Evolutionary conservation across 2,329 filamentous ascomycete species (phyloP).

Genomic region (Grosmannia huntii): DNA sequence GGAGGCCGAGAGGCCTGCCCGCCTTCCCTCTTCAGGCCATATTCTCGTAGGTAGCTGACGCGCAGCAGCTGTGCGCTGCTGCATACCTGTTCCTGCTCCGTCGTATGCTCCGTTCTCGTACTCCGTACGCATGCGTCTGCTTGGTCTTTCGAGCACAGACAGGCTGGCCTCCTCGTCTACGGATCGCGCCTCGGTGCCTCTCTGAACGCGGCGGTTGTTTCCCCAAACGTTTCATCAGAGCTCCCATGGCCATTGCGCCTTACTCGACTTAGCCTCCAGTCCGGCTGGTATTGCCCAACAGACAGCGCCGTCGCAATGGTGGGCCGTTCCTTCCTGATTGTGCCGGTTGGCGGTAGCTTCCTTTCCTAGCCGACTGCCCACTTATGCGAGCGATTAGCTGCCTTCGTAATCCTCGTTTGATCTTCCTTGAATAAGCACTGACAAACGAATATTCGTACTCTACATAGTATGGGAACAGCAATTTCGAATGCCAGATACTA

Average conservation of each 20-base stretch:
- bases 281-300: neutral
- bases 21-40: neutral
- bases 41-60: constrained; percentile 1
- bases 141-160: no score
- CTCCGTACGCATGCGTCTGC: no score
- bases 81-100: no score
- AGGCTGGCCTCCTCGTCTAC: no score
- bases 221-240: neutral
- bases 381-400: neutral
- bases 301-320: neutral
- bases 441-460: neutral
- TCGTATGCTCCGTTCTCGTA: neutral
- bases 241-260: neutral
- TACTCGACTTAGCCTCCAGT: neutral
- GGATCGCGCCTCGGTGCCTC: no score
- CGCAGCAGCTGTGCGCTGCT: neutral
- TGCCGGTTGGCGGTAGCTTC: neutral
- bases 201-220: neutral
- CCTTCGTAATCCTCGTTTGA: neutral
- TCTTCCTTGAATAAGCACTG: neutral
- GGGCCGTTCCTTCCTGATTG: constrained; percentile 9
- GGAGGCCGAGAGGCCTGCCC: neutral
- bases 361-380: neutral
- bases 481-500: neutral
- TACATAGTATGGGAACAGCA: neutral